Base-by-base conservation (phyloP, 2,329 filamentous ascomycete species). In the Cladorrhinum sp. region DNA sequence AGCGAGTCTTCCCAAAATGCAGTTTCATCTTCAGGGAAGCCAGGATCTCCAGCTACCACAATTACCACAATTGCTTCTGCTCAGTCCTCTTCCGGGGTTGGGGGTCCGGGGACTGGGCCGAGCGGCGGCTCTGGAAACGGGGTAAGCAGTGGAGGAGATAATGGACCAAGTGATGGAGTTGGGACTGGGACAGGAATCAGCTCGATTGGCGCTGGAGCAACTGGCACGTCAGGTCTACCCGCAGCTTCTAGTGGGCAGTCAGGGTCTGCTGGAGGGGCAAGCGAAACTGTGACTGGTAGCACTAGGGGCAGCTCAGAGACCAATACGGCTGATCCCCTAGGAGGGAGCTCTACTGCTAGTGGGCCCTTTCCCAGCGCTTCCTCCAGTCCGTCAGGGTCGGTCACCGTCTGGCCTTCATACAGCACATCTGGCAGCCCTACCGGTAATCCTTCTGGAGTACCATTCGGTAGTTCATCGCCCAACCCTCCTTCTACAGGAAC, bases 131-230 rank as follows among this genome's bases (percentile, higher is more conserved):
- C 54, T 56, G 36, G 23, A 49, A 29, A 56, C 22, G 36, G 23
- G 23, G 22, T 36, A 3, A 22, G 48, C 54, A 56, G 36, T 29
- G 54, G 38, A 16, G 54, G n/a, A 18, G 54, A 36, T 22, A 8
- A 16, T 13, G 50, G 36, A 48, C 27, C 57, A 0, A 41, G 50
- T 48, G 22, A 36, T 2, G 56, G 49, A n/a, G 12, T 25, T 50
- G 23, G 36, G 29, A 18, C 50, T 41, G 36, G 29, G 41, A 5
- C 58, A 49, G 36, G 23, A 27, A 16, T 41, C 51, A 50, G 18
- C 50, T 55, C 57, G 27, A 22, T 36, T 59, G 57, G 57, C 13
- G 16, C 25, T 50, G 52, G 50, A 6, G 27, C 25, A 41, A 8
- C 36, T 4, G 16, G 36, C 12, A 41, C 36, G 36, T 41, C 16